Base-by-base conservation (phyloP, 2,329 filamentous ascomycete species). In the Tricladium varicosporioides region DNA sequence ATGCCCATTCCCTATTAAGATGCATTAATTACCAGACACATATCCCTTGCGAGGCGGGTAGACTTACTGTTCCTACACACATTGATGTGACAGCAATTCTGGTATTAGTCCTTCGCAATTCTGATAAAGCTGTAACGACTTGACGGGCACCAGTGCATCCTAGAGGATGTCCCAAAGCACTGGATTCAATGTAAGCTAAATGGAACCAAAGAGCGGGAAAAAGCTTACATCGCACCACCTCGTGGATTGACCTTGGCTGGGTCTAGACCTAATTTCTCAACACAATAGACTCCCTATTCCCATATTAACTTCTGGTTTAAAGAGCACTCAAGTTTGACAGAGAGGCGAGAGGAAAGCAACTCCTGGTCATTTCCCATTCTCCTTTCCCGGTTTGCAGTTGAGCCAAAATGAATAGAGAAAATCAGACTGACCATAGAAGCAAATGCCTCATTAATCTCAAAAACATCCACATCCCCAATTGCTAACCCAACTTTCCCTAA, bases 381-480 rank as follows among this genome's bases (percentile, higher is more conserved):
- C n/a, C n/a, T n/a, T n/a, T n/a, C n/a, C n/a, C n/a, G n/a, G n/a
- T n/a, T n/a, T n/a, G n/a, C n/a, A n/a, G n/a, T n/a, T n/a, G n/a
- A n/a, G n/a, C n/a, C n/a, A n/a, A n/a, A n/a, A n/a, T n/a, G n/a
- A n/a, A n/a, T n/a, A n/a, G n/a, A n/a, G n/a, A n/a, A n/a, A n/a
- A n/a, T n/a, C n/a, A n/a, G n/a, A 36, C 22, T 2, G 31, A 63
- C 86, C 91, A 97, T 97, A 57, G 89, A 93, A 46, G 93, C 93
- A 74, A 97, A 97, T 0, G 93, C 93, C 83, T 97, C 93, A 80
- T 97, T 97, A 80, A 97, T 96, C 83, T 97, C 93, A 72, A 84
- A 97, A 70, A 97, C 91, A 72, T 97, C 93, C 42, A 97, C 91
- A 65, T 97, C 92, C 53, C 93, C 86, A 74, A 86, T 88, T 70